phyloP scores from a whole-genome alignment of 2,329 filamentous ascomycete genomes.

The Fusarium keratoplasticum region DNA sequence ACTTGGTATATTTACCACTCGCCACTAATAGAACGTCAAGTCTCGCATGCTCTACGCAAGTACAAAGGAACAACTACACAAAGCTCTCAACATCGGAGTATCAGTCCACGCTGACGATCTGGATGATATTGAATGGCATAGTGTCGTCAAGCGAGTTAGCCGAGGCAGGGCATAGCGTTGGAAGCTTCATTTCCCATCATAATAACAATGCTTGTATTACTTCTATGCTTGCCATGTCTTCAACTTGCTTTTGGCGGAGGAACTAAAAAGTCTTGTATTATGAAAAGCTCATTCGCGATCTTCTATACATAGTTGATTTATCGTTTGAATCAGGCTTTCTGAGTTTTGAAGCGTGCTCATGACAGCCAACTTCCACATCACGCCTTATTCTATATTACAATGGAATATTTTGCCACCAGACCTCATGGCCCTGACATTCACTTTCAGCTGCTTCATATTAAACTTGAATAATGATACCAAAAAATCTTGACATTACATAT shows the following conservation, averaged over 20 bases:
- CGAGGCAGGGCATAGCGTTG: not conserved
- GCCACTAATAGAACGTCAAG: not conserved
- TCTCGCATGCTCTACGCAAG: not conserved
- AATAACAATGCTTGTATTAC: not conserved
- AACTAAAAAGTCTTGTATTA: not conserved
- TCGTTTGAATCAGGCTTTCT: no score
- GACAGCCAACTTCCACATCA: not conserved
- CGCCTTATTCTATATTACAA: not conserved
- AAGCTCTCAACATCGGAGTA: not conserved
- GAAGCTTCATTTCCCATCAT: not conserved
- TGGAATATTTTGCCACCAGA: not conserved
- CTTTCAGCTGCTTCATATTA: not conserved
- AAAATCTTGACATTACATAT: not conserved
- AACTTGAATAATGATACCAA: not conserved
- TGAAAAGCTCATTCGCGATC: not conserved
- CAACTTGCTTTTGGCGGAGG: not conserved
- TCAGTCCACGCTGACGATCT: conserved; percentile 1
- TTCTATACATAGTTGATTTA: not conserved
- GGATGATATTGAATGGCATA: conserved; percentile 1
- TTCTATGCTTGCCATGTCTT: not conserved
- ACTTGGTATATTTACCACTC: not conserved
- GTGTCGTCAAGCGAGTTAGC: not conserved
- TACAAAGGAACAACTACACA: not conserved
- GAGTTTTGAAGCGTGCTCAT: not conserved
- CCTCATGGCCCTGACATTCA: not conserved